Percentiles rank a stretch among this genome's conserved stretches.
Evolutionary conservation across 495 filamentous ascomycete genomes (phyloP).

Genomic region (Lasiosphaeria ovina): DNA sequence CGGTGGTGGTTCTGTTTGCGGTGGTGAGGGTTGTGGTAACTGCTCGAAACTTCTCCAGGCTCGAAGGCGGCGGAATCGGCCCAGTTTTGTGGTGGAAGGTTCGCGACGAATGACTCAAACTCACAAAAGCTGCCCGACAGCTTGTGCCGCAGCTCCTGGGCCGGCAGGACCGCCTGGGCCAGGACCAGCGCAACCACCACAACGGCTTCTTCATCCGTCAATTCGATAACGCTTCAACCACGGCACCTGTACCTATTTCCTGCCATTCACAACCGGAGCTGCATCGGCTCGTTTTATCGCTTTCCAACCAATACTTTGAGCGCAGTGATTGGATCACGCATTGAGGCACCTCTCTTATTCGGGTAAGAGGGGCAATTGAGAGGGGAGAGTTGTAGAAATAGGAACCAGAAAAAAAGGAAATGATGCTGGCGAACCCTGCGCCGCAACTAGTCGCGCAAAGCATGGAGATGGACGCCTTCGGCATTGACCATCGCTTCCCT

Average conservation of each 20-base stretch:
- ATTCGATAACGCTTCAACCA: constrained; percentile 4
- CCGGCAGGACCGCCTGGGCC: constrained; percentile 22
- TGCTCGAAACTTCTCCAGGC: constrained; percentile 39
- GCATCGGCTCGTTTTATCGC: constrained; percentile 25
- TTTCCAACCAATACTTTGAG: constrained; percentile 8
- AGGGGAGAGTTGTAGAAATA: constrained; percentile 6
- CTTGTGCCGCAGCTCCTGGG: constrained; percentile 23
- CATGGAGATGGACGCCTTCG: constrained; percentile 21
- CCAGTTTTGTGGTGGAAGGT: constrained; percentile 38
- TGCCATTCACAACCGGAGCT: constrained; percentile 3
- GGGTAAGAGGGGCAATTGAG: constrained; percentile 11
- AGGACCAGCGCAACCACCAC: constrained; percentile 16
- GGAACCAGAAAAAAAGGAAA: constrained; percentile 8
- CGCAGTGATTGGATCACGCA: constrained; percentile 12
- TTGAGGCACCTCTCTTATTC: constrained; percentile 8
- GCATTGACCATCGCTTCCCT: constrained; percentile 17
- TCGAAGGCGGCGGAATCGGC: constrained; percentile 26
- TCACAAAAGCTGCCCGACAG: constrained; percentile 30
- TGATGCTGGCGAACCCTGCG: constrained; percentile 18
- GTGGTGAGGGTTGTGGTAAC: constrained; percentile 24
- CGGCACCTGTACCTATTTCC: neutral
- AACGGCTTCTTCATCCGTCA: constrained; percentile 26
- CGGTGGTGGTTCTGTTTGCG: constrained; percentile 12
- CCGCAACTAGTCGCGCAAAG: constrained; percentile 6
- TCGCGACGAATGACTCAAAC: constrained; percentile 42